phyloP scores from a whole-genome alignment of 352 stramenopile species.

The Pythium pyrilobum region DNA sequence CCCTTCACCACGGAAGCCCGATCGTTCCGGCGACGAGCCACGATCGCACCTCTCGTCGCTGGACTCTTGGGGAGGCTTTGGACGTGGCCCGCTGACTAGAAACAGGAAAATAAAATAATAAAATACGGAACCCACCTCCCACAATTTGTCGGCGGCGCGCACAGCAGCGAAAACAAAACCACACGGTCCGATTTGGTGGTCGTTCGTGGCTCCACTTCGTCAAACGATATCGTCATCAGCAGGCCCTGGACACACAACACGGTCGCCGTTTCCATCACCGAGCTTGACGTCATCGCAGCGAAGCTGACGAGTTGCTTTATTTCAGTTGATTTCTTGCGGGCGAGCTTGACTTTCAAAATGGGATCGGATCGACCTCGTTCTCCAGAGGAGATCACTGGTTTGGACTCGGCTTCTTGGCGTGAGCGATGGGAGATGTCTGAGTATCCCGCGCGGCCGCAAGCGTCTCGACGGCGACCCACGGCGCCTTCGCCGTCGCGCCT shows the following conservation, averaged over 20 bases:
- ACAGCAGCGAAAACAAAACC: too few relatives aligned
- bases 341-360: background rate
- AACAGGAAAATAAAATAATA: conserved; percentile 17
- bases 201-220: conserved; percentile 1
- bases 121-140: conserved; percentile 15
- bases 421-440: conserved; percentile 36
- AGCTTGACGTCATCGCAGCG: background rate
- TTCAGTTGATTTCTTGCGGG: conserved; percentile 15
- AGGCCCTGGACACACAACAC: conserved; percentile 9
- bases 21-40: conserved; percentile 3
- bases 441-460: conserved; percentile 42
- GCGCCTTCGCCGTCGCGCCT: conserved; percentile 49
- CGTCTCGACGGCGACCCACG: conserved; percentile 59
- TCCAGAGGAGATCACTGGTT: background rate
- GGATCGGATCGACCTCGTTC: background rate
- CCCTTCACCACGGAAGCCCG: background rate
- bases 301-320: conserved; percentile 14
- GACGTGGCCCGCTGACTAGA: conserved; percentile 9
- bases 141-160: conserved; percentile 1
- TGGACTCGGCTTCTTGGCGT: conserved; percentile 1
- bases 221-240: conserved; percentile 10
- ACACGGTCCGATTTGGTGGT: too few relatives aligned
- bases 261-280: background rate
- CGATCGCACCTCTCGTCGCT: conserved; percentile 10
- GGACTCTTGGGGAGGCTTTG: background rate